These are phyloP conservation scores for Yamadazyma friedrichii DNA, from an alignment of 1,139 yeast species.

Conservation along the genomic window DNA sequence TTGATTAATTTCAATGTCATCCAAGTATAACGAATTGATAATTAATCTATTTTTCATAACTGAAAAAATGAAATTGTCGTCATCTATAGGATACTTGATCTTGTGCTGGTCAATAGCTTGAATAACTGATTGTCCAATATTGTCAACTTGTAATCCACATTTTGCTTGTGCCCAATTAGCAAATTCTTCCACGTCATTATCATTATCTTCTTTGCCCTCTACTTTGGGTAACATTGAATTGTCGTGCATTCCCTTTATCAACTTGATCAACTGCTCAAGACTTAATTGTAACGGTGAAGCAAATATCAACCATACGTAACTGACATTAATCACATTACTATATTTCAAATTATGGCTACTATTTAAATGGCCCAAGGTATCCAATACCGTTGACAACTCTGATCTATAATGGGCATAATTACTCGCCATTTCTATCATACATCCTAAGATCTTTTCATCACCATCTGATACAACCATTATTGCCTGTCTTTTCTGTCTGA, in stretches of 20 bases:
- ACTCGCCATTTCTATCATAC: conserved; percentile 2
- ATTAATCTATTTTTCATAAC: conserved; percentile 9
- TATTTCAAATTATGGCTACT: conserved; percentile 3
- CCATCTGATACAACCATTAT: not conserved
- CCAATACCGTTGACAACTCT: conserved; percentile 6
- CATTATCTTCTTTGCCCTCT: not conserved
- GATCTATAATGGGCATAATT: not conserved
- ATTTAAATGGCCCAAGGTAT: conserved; percentile 12
- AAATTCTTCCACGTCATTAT: conserved; percentile 23
- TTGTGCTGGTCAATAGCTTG: conserved; percentile 18
- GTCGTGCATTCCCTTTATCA: conserved; percentile 6
- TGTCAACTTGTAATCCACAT: conserved; percentile 2
- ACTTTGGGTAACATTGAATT: too few species aligned
- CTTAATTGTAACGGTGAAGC: conserved; percentile 14
- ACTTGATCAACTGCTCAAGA: conserved; percentile 5
- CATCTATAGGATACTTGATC: not conserved
- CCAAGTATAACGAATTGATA: conserved; percentile 14
- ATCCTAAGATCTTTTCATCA: conserved; percentile 1
- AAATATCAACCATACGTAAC: conserved; percentile 10
- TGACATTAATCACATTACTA: conserved; percentile 7
- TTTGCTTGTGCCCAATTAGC: conserved; percentile 16
- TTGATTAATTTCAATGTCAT: conserved; percentile 8
- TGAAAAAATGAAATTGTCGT: conserved; percentile 7
- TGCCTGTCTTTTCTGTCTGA: too few species aligned
- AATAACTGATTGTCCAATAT: not conserved